Evolutionary conservation across 768 basidiomycete genomes (phyloP).

Genomic region (Naganishia vaughanmartiniae): DNA sequence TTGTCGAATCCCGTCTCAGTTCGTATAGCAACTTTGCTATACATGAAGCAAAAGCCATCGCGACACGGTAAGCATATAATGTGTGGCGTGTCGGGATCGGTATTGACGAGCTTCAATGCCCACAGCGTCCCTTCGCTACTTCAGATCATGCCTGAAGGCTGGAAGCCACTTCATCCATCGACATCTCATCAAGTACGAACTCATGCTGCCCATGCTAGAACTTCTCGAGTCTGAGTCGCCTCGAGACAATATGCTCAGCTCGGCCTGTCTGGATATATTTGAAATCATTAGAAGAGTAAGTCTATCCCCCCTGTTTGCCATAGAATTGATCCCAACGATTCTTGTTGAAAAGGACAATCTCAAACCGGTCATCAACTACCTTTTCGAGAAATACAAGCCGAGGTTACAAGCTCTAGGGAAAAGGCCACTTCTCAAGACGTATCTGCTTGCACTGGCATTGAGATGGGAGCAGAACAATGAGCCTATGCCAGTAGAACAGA

Average conservation of each 20-base stretch:
- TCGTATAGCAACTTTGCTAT: conserved; percentile 73
- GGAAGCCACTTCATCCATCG: conserved; percentile 64
- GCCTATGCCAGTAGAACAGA: conserved; percentile 52
- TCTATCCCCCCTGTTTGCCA: conserved; percentile 15
- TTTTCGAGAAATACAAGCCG: conserved; percentile 73
- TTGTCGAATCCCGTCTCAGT: conserved; percentile 73
- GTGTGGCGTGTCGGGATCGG: conserved; percentile 33
- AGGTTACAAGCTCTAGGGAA: conserved; percentile 66
- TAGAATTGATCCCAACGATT: background rate
- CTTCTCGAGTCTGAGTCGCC: conserved; percentile 76
- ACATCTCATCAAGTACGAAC: conserved; percentile 78
- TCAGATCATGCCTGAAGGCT: conserved; percentile 76
- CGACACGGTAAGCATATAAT: conserved; percentile 69
- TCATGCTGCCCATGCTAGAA: conserved; percentile 77
- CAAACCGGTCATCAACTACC: conserved; percentile 75
- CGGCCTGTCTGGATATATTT: conserved; percentile 93
- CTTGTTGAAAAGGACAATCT: conserved; percentile 68
- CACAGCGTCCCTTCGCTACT: conserved; percentile 85
- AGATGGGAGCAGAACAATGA: conserved; percentile 88
- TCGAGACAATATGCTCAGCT: conserved; percentile 87
- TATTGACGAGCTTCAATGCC: conserved; percentile 13
- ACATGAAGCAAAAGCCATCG: conserved; percentile 83
- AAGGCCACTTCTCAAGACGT: conserved; percentile 63
- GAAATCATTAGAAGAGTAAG: conserved; percentile 82
- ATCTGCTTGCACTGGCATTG: conserved; percentile 41